Conservation (phyloP, 441 rosid genomes). For the Croton laevigatus region DNA sequence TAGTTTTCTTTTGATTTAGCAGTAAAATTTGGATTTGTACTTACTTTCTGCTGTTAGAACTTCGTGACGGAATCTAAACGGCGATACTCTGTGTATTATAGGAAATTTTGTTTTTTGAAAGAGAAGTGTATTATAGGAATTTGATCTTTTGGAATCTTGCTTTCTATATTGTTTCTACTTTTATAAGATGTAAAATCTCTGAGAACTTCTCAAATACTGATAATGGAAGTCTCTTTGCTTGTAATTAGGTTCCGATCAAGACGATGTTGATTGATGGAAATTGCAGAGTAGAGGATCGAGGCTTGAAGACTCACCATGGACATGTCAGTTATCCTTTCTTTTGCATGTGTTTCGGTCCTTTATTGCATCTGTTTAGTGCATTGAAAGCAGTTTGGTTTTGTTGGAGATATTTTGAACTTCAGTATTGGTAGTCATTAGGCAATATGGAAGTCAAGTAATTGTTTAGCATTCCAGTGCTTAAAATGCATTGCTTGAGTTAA, state of each 20-base stretch:
- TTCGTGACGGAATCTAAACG: not conserved
- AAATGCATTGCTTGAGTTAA: not conserved
- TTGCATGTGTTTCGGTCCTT: too few relatives aligned
- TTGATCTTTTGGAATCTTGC: not conserved
- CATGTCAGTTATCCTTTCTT: constrained; percentile 54
- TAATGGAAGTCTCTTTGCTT: not conserved
- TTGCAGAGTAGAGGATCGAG: constrained; percentile 99
- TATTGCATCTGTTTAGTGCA: not conserved
- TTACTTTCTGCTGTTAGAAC: not conserved
- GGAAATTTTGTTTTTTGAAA: not conserved
- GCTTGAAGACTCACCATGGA: constrained; percentile 98
- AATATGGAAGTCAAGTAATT: not conserved
- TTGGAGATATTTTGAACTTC: not conserved
- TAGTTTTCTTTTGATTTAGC: constrained; percentile 15
- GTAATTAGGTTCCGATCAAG: constrained; percentile 85
- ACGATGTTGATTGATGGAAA: constrained; percentile 92
- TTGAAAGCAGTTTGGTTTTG: not conserved
- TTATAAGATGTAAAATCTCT: not conserved
- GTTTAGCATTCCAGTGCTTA: not conserved
- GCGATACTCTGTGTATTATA: not conserved
- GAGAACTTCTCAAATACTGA: not conserved
- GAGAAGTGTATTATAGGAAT: not conserved
- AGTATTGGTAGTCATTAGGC: too few relatives aligned
- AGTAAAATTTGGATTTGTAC: too few relatives aligned
- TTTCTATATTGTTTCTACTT: not conserved